A percentile compares a stretch with the other conserved stretches of the same genome.
phyloP scores from a whole-genome alignment of 371 early-diverging fungal genomes.

The Lichtheimia hyalospora region DNA sequence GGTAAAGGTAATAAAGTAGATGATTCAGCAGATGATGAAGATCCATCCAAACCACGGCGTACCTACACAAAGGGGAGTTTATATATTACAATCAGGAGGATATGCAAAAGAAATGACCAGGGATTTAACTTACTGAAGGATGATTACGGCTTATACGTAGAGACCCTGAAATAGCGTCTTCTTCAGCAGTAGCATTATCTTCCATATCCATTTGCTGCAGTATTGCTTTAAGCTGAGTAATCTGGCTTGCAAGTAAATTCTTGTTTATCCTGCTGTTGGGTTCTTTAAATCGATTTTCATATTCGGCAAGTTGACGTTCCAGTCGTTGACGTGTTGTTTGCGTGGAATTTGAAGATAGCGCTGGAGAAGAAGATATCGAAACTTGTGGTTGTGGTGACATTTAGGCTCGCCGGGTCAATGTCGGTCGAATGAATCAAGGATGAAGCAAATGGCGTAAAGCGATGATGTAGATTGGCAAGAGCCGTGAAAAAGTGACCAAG shows the following conservation, averaged over 20 bases:
- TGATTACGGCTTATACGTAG: not conserved
- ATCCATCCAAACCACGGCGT: not conserved
- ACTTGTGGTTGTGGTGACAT: no score
- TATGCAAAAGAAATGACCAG: no score
- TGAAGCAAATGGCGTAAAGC: no score
- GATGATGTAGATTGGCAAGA: no score
- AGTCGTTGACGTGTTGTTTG: constrained; percentile 7
- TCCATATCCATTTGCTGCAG: constrained; percentile 15
- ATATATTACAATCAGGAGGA: no score
- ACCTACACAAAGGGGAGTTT: not conserved
- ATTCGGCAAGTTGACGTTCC: constrained; percentile 20
- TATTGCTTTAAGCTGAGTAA: constrained; percentile 20
- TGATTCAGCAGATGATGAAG: not conserved
- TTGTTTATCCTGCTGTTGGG: constrained; percentile 25
- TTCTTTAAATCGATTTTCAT: constrained; percentile 21
- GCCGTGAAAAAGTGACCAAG: no score
- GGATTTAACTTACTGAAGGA: not conserved
- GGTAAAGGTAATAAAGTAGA: constrained; percentile 27
- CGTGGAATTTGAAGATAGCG: no score
- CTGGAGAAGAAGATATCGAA: no score
- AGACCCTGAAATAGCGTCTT: not conserved
- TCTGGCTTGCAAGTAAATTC: constrained; percentile 27
- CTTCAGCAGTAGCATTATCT: not conserved
- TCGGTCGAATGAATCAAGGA: no score
- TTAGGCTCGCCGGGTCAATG: no score